Evolutionary conservation across 208 protist genomes (phyloP).

Genomic region (Sergeia podlipaevii): DNA sequence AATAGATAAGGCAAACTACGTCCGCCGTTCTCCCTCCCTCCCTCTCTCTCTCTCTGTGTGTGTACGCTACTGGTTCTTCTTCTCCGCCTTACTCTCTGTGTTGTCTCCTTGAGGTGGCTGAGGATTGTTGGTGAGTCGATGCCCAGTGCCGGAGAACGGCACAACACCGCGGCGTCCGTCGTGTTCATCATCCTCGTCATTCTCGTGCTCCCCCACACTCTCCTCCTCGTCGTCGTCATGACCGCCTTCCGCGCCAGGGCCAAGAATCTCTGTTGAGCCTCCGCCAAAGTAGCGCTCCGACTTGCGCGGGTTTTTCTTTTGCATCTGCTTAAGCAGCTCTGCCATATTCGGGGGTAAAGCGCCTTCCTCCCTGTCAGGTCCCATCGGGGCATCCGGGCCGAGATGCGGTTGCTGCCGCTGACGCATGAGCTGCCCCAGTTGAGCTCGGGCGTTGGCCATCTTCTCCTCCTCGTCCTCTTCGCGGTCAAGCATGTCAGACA

Average conservation of each 20-base stretch:
- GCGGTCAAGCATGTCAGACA: slow-evolving; percentile 44
- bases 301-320: slow-evolving; percentile 22
- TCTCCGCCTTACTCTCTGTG: no score
- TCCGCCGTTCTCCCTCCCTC: no score
- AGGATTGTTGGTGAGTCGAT: no score
- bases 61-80: no score
- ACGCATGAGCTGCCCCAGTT: slow-evolving; percentile 18
- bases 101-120: no score
- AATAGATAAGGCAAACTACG: no score
- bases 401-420: neutral
- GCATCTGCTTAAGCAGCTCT: no score
- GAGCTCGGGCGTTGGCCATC: slow-evolving; percentile 16
- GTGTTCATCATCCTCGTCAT: neutral
- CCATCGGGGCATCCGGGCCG: neutral
- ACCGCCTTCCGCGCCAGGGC: slow-evolving; percentile 7
- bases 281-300: slow-evolving; percentile 67
- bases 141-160: no score
- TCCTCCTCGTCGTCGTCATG: slow-evolving; percentile 5
- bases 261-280: slow-evolving; percentile 50
- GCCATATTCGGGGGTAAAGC: no score
- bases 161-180: no score
- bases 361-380: neutral
- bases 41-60: no score
- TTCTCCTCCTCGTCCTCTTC: slow-evolving; percentile 33
- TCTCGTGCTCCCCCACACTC: neutral